Conservation (phyloP, 1,284 basidiomycete genomes). For the Schizopora paradoxa region DNA sequence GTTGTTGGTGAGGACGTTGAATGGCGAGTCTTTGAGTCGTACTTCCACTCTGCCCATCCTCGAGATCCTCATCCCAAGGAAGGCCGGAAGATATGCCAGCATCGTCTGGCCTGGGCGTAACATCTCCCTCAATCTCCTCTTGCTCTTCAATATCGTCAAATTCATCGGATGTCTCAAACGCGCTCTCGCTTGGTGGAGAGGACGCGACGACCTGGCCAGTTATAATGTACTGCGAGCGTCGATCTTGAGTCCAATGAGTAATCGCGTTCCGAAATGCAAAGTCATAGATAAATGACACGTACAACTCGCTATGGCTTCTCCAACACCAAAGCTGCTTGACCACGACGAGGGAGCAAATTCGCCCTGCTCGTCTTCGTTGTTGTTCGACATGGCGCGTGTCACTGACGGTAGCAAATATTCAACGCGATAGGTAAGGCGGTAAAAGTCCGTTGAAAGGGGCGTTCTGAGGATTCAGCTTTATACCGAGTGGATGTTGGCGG, state of each 20-base stretch:
- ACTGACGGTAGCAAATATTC: too few relatives aligned
- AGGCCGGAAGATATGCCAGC: constrained; percentile 10
- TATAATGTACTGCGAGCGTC: constrained; percentile 55
- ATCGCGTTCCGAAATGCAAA: background rate
- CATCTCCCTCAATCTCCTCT: constrained; percentile 28
- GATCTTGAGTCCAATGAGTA: constrained; percentile 39
- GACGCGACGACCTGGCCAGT: constrained; percentile 53
- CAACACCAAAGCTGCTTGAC: constrained; percentile 46
- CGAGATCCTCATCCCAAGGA: too few relatives aligned
- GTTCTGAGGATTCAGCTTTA: too few relatives aligned
- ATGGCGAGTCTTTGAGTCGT: too few relatives aligned
- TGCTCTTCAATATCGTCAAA: constrained; percentile 44
- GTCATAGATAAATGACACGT: constrained; percentile 25
- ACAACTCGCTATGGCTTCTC: constrained; percentile 48
- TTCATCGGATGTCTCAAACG: constrained; percentile 26
- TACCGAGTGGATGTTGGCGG: too few relatives aligned
- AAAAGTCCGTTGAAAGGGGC: too few relatives aligned
- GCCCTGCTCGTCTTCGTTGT: too few relatives aligned
- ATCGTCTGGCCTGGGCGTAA: constrained; percentile 19
- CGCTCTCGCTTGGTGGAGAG: constrained; percentile 22
- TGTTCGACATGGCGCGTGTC: too few relatives aligned
- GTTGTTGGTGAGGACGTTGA: too few relatives aligned
- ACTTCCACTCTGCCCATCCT: too few relatives aligned
- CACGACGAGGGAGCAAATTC: constrained; percentile 45
- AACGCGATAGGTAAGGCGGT: too few relatives aligned